Evolutionary conservation across 805 yeast species (phyloP).

Genomic region (Diddensiella transvaalensis): DNA sequence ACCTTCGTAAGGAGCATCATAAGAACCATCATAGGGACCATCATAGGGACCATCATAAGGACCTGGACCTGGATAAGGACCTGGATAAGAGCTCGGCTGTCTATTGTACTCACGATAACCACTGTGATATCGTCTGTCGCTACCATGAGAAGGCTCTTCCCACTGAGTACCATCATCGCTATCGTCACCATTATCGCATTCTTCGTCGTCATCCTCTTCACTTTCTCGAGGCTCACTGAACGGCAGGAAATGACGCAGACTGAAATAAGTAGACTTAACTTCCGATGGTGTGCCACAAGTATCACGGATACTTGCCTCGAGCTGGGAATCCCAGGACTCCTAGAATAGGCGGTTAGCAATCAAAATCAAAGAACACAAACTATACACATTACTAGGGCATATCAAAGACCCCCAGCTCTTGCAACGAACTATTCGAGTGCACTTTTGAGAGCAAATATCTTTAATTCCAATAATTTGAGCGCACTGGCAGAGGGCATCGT

Average conservation of each 20-base stretch:
- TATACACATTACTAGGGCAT: too few relatives aligned
- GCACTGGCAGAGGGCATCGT: constrained; percentile 22
- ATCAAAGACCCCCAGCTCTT: too few relatives aligned
- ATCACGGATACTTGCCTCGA: not conserved
- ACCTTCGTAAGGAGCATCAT: not conserved
- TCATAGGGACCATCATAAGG: constrained; percentile 4
- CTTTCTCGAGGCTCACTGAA: constrained; percentile 5
- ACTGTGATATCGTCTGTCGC: not conserved
- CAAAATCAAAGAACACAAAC: too few relatives aligned
- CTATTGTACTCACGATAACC: not conserved
- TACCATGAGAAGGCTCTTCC: constrained; percentile 7
- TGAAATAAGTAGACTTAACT: constrained; percentile 6
- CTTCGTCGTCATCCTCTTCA: constrained; percentile 23
- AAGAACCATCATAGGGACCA: not conserved
- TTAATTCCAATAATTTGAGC: constrained; percentile 13
- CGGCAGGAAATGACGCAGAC: constrained; percentile 12
- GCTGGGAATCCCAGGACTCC: not conserved
- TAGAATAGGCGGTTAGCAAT: too few relatives aligned
- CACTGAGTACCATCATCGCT: constrained; percentile 25
- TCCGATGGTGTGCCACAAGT: constrained; percentile 8
- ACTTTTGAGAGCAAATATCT: constrained; percentile 18
- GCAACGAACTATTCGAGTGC: constrained; percentile 3
- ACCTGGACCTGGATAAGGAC: not conserved
- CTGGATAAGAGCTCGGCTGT: not conserved
- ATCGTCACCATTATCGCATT: constrained; percentile 26